Evolutionary conservation across 805 yeast genomes (phyloP).

Genomic region (Zygosaccharomyces gambellarensis): DNA sequence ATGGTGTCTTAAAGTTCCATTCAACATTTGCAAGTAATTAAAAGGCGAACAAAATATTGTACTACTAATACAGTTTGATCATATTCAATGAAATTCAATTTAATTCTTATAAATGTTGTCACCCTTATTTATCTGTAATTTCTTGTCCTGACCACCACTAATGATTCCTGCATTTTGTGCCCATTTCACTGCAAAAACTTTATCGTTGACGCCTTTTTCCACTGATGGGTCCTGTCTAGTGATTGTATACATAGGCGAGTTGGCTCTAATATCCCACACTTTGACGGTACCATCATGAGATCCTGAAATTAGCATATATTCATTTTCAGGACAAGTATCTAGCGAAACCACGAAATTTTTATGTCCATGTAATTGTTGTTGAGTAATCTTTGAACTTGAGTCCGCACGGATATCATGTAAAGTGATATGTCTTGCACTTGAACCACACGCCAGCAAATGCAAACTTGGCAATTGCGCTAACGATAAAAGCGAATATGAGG

Average conservation of each 20-base stretch:
- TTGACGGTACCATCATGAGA: conserved; percentile 96
- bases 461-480: conserved; percentile 61
- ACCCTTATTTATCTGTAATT: conserved; percentile 72
- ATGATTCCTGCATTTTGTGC: conserved; percentile 70
- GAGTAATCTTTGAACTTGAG: conserved; percentile 53
- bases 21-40: conserved; percentile 12
- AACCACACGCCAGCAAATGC: conserved; percentile 82
- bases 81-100: not conserved
- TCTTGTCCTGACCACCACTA: conserved; percentile 92
- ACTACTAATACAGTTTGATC: not conserved
- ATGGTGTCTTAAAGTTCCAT: conserved; percentile 51
- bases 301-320: conserved; percentile 78
- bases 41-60: conserved; percentile 1
- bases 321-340: conserved; percentile 69
- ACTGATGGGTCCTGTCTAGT: conserved; percentile 57
- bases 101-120: conserved; percentile 32
- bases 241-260: conserved; percentile 73
- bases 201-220: conserved; percentile 44
- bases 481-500: conserved; percentile 80
- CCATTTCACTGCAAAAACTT: conserved; percentile 89
- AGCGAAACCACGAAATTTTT: conserved; percentile 82
- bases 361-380: conserved; percentile 81
- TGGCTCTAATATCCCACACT: conserved; percentile 93
- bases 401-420: conserved; percentile 83
- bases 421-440: conserved; percentile 95